Evolutionary conservation across 148 eudicot species (phyloP), one percentile per base, ranked within the genome.

Genomic region (Amaranthus palmeri): DNA sequence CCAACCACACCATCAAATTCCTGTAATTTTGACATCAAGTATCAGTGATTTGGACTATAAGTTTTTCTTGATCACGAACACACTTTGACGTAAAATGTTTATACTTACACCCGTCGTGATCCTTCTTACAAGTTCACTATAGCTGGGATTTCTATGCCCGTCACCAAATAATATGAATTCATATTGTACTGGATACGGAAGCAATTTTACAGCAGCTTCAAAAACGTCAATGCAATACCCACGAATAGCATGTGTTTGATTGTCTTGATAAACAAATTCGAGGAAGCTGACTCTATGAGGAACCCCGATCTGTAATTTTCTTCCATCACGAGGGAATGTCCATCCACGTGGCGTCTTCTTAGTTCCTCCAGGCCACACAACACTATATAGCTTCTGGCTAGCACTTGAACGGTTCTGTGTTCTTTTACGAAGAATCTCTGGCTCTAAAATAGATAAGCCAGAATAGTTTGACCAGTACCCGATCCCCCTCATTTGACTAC

Each of bases 1-100:
- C 96, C 96, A 11, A 90, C 72, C 41, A 76, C 92, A 73, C 85
- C 96, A 77, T 86, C 91, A 75, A 80, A 88, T 36, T 83, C 89
- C 92, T 90, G 62, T 68, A 55, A 47, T 13, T 14, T 59, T 8
- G n/a, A 60, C 57, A 49, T 61, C 40, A n/a, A 58, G 36, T n/a
- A 70, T 74, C 60, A 79, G 63, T 64, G 2, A 70, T 57, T 50
- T 36, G 57, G 18, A 10, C 54, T 43, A 44, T 46, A 52, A 25
- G 76, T 40, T 43, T 47, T 36, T 40, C 13, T 65, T 60, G n/a
- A 40, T 47, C 70, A 17, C 15, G 6, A 55, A 40, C 47, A 42
- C 15, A 41, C 47, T 10, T 50, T 58, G 42, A 62, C 36, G 48
- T 72, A 40, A 65, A 14, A 61, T 7, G 53, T 43, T 50, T 67